These are phyloP conservation scores for Aurinia saxatilis DNA, from an alignment of 345 rosid species.

Conservation along the genomic window DNA sequence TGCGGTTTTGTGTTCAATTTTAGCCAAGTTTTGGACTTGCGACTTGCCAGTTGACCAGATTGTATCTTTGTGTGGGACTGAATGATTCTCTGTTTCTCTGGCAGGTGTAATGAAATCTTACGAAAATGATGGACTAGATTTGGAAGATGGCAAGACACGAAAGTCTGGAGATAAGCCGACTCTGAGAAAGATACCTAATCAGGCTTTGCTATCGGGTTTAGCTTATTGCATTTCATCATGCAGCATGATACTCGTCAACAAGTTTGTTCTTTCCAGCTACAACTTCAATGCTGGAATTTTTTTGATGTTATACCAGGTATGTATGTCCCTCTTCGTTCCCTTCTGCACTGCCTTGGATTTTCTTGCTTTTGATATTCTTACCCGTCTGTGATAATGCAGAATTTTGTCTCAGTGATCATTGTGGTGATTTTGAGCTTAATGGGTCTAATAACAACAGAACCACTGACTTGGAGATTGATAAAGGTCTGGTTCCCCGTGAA, in stretches of 20 bases:
- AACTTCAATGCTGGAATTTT: conserved; percentile 90
- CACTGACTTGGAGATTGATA: conserved; percentile 72
- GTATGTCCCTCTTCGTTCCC: too few species aligned
- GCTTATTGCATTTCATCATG: conserved; percentile 96
- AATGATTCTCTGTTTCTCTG: not conserved
- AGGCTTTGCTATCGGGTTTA: conserved; percentile 78
- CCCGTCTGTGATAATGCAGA: conserved; percentile 49
- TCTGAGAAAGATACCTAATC: conserved; percentile 51
- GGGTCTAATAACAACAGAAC: conserved; percentile 77
- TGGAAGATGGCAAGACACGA: conserved; percentile 74
- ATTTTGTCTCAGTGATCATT: conserved; percentile 75
- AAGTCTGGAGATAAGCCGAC: conserved; percentile 50
- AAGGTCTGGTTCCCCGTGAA: conserved; percentile 98
- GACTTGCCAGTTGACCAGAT: too few species aligned
- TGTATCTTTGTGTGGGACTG: too few species aligned
- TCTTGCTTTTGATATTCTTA: conserved; percentile 41
- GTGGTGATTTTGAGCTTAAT: conserved; percentile 60
- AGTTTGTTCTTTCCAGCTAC: conserved; percentile 91
- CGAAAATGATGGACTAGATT: conserved; percentile 57
- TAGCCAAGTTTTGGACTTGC: too few species aligned
- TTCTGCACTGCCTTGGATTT: conserved; percentile 26
- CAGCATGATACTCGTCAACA: conserved; percentile 94
- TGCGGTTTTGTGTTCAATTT: too few species aligned
- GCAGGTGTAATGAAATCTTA: conserved; percentile 53
- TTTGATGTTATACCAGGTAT: conserved; percentile 94